Percentiles rank a stretch among this genome's conserved stretches.
Conservation (phyloP, 441 rosid genomes). For the Populus hybrid region DNA sequence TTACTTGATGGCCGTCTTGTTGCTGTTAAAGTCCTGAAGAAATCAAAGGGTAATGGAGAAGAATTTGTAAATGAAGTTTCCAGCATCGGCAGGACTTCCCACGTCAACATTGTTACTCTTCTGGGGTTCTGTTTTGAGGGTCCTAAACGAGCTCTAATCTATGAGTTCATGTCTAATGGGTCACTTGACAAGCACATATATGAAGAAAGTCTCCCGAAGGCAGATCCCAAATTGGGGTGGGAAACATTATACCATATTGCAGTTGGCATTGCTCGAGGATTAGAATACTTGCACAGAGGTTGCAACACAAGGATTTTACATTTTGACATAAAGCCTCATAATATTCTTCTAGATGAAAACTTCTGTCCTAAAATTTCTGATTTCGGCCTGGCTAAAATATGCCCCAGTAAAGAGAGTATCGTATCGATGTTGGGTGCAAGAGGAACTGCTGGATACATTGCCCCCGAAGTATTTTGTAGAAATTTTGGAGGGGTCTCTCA, state of each 20-base stretch:
- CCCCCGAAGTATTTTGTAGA: conserved; percentile 19
- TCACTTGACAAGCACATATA: conserved; percentile 22
- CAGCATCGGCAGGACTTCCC: not conserved
- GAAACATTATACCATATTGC: not conserved
- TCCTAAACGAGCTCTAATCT: conserved; percentile 10
- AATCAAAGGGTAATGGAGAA: not conserved
- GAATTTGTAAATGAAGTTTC: not conserved
- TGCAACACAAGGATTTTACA: conserved; percentile 24
- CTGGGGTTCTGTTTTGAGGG: not conserved
- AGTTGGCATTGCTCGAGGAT: conserved; percentile 22
- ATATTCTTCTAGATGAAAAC: conserved; percentile 6
- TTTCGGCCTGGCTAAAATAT: conserved; percentile 25
- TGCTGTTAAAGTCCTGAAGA: not conserved
- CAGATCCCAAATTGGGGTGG: conserved; percentile 5
- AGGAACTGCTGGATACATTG: conserved; percentile 19
- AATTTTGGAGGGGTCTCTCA: conserved; percentile 20
- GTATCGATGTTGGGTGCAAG: not conserved
- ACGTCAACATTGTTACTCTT: not conserved
- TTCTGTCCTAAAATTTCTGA: conserved; percentile 23
- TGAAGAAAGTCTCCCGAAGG: not conserved
- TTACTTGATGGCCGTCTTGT: not conserved
- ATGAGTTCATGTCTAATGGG: conserved; percentile 22
- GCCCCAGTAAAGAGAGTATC: not conserved
- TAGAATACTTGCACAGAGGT: conserved; percentile 24
- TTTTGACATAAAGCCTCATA: conserved; percentile 15